phyloP scores from a whole-genome alignment of 441 rosid genomes.

The Jatropha podagrica region DNA sequence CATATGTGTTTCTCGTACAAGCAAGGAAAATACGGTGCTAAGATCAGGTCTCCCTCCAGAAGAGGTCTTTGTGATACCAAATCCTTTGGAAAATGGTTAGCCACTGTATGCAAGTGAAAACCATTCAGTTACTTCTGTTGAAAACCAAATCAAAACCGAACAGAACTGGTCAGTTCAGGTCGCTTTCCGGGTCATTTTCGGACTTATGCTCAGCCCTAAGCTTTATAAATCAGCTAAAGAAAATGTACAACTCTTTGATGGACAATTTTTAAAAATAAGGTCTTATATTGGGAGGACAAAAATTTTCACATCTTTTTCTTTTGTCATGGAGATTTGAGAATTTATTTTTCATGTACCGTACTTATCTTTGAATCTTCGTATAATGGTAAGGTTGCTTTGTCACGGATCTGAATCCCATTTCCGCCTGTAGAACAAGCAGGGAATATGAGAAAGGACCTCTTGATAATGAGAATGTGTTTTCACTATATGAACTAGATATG shows the following conservation, averaged over 20 bases:
- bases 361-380: not conserved
- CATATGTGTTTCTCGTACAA: constrained; percentile 93
- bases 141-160: too few species aligned
- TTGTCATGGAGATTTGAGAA: not conserved
- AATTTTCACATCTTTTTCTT: not conserved
- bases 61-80: constrained; percentile 86
- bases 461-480: not conserved
- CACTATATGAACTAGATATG: not conserved
- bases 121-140: too few species aligned
- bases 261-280: not conserved
- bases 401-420: not conserved
- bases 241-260: not conserved
- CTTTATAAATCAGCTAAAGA: not conserved
- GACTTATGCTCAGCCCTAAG: not conserved
- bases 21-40: constrained; percentile 92
- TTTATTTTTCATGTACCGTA: not conserved
- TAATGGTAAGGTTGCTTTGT: not conserved
- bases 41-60: constrained; percentile 83
- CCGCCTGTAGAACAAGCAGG: not conserved
- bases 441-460: too few species aligned
- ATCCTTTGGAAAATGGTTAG: constrained; percentile 57
- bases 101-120: too few species aligned
- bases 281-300: not conserved
- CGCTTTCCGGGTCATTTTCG: too few species aligned
- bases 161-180: too few species aligned